Evolutionary conservation across 495 filamentous ascomycete species (phyloP), one percentile per base, ranked within the genome.

Genomic region (Xylaria cubensis): DNA sequence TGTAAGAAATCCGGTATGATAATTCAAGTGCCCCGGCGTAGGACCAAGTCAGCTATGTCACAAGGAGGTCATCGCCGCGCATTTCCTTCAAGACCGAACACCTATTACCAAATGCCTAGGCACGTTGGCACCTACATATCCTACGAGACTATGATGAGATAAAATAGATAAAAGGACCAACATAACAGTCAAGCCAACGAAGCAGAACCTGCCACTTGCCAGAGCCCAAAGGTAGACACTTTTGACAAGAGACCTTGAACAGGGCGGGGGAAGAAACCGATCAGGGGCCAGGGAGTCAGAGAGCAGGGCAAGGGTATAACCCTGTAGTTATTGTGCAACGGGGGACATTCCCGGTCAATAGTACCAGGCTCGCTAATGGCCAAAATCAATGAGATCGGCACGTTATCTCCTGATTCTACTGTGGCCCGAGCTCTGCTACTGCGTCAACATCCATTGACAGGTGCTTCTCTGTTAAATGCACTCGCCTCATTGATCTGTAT

Each of bases 291-390:
- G 34, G 64, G 64, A 34, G 50, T 58, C 34, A 32, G 66, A n/a
- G 21, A 39, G 15, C 26, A 65, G 42, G 19, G 29, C 17, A 21
- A 67, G 50, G 65, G 50, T 26, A 36, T n/a, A 67, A 71, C 69
- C 69, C 69, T 71, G 58, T 39, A 10, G 42, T 51, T 1, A 34
- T 69, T 26, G 65, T 44, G 56, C 65, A 46, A 69, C 64, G 65
- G 71, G 70, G 56, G 55, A 53, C n/a, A 9, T 64, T 64, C 64
- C 71, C 71, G 64, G 71, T 73, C 64, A 61, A 73, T 73, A 73
- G 71, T 73, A 69, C 56, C 46, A 69, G 24, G 51, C 62, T 72
- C 63, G 51, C 63, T 72, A 67, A 72, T 66, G 62, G 53, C 61
- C 62, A 53, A 64, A 71, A 58, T 36, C 69, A 36, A 48, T 24